Evolutionary conservation across 305 asterid genomes (phyloP), one percentile per base, ranked within the genome.

Genomic region (Fraxinus sp.): DNA sequence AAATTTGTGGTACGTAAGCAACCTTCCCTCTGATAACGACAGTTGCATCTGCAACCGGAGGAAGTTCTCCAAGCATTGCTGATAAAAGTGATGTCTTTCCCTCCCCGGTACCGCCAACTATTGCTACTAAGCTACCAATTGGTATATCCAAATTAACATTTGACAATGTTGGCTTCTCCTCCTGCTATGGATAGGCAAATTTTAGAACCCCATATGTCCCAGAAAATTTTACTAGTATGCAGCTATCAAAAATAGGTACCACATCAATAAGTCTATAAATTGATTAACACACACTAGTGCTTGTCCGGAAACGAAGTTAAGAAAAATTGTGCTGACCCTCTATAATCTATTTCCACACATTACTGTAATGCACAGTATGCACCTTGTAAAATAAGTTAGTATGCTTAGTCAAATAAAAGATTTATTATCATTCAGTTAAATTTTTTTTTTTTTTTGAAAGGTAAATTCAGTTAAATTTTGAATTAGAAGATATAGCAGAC

Each of bases 51-150:
- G 91, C 89, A 81, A 91, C 79, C 75, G 97, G 83, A 59, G 98
- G 97, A 90, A 94, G 90, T 89, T 95, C 98, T 77, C 98, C 98
- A 59, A 95, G 97, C 94, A 95, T 94, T 87, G 97, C 98, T 79
- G 98, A 93, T 66, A 94, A 84, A 57, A 95, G 94, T 46, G 98
- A 95, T 52, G 98, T 94, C 89, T 95, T 95, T 88, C 98, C 98
- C 93, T 95, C 98, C 75, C 98, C 98, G 14, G 98, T 95, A 78
- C 98, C 84, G 79, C 98, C 98, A 80, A 95, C 98, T 81, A 95
- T 81, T 28, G 98, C 98, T 77, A 94, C 93, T 80, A 95, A 86
- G 90, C 95, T 92, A 80, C 98, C 98, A 74, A 89, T 86, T 74
- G 93, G 93, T 90, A 95, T 91, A 70, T 92, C 95, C 91, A 95